Base-by-base conservation (phyloP, 2,329 filamentous ascomycete genomes). In the Fusarium nygamai region DNA sequence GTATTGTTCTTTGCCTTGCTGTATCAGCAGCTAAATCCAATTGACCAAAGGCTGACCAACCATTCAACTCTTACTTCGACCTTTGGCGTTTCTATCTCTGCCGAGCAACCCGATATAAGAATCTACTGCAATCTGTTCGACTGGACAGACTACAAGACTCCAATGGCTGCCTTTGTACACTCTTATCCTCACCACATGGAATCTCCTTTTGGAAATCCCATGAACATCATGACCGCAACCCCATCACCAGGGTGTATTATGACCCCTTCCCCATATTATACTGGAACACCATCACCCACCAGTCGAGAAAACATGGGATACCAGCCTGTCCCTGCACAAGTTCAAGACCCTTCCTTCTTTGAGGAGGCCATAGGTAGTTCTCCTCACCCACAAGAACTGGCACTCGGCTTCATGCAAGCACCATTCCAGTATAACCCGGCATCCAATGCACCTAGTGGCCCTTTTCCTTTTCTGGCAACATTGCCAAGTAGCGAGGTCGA, bases 351-450 rank as follows among this genome's bases (percentile, higher is more conserved):
- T 33, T 77, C 76, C 6, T 79, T 79, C 34, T 79, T 79, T 31
- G 77, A 79, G 22, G 77, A 79, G 61, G 77, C 77, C 56, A 75
- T 79, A 22, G 76, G 64, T 10, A 48, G 69, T 27, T 76, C 76
- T 14, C 62, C 74, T 48, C 54, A 73, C 27, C 64, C 73, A 16
- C 71, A 74, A 20, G 76, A 78, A 27, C 63, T 70, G 31, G 57
- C 65, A 27, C 70, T 76, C 19, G 63, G 72, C 29, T 62, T 74
- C 36, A 61, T 76, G 50, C 75, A 66, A 59, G 58, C 60, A 31
- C 72, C 63, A 16, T 48, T 67, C 13, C 74, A 77, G n/a, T 72
- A 72, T 27, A 64, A 56, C 50, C 44, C 53, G 5, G 39, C 57
- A 51, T 38, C 68, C 24, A 67, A 53, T 36, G 33, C 66, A 24